Conservation (phyloP, 345 rosid genomes). For the Moringa oleifera region DNA sequence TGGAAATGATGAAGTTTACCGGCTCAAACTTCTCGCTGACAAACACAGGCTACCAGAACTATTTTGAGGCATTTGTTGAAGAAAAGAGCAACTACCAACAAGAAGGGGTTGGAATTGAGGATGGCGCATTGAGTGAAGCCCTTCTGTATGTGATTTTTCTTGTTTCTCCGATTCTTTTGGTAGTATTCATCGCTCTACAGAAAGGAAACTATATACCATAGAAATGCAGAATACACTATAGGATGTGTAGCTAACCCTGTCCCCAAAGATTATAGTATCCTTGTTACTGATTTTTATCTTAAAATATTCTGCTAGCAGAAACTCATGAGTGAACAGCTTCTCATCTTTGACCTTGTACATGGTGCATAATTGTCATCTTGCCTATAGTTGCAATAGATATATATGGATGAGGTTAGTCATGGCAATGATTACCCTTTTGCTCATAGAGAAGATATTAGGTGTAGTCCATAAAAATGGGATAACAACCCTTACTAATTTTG, state of each 20-base stretch:
- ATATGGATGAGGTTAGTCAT: no score
- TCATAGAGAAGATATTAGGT: no score
- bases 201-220: constrained; percentile 32
- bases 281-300: not conserved
- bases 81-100: constrained; percentile 34
- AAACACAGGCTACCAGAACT: constrained; percentile 54
- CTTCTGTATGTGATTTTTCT: constrained; percentile 63
- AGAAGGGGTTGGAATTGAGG: constrained; percentile 28
- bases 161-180: constrained; percentile 58
- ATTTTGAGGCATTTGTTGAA: constrained; percentile 65
- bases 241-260: not conserved
- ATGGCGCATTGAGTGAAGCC: constrained; percentile 43
- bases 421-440: no score
- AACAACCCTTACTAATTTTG: no score
- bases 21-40: constrained; percentile 31
- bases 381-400: no score
- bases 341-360: not conserved
- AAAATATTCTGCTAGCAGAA: no score
- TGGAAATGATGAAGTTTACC: constrained; percentile 75
- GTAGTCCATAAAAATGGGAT: no score
- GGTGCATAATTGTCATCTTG: not conserved
- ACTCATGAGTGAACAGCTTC: not conserved
- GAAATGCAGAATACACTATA: constrained; percentile 16
- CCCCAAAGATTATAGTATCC: not conserved
- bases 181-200: constrained; percentile 50